These are phyloP conservation scores for Agroathelia rolfsii DNA, from an alignment of 1,284 basidiomycete species.

Conservation along the genomic window DNA sequence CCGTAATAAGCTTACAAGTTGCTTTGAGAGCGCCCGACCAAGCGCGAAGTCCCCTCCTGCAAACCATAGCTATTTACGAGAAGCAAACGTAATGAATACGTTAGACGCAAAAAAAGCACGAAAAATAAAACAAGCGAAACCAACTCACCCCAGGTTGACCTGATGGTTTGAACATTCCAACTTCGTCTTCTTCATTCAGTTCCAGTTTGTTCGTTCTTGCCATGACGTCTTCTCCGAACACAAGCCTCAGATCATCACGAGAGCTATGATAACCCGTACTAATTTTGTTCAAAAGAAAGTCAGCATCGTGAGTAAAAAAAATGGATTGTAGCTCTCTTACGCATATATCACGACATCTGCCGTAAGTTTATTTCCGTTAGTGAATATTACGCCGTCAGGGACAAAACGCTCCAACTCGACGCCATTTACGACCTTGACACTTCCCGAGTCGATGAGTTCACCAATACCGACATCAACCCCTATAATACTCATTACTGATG, in stretches of 20 bases:
- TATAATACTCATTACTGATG: conserved; percentile 6
- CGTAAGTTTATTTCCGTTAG: conserved; percentile 20
- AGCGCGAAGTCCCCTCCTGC: conserved; percentile 23
- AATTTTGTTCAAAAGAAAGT: neutral
- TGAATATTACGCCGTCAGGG: conserved; percentile 18
- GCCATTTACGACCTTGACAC: conserved; percentile 20
- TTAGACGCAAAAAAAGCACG: neutral
- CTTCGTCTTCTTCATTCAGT: conserved; percentile 19
- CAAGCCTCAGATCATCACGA: conserved; percentile 8
- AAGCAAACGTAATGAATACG: too few species aligned
- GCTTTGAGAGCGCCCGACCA: conserved; percentile 23
- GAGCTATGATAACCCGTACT: conserved; percentile 23
- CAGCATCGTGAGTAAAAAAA: neutral
- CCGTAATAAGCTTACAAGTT: conserved; percentile 18
- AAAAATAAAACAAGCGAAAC: neutral
- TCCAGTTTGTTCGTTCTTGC: conserved; percentile 12
- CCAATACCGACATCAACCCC: conserved; percentile 34
- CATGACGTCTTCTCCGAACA: conserved; percentile 19
- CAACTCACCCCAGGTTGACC: conserved; percentile 24
- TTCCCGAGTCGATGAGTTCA: conserved; percentile 19
- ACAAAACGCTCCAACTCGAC: conserved; percentile 19
- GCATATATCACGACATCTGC: conserved; percentile 23
- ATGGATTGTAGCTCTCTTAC: conserved; percentile 20
- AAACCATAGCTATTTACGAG: conserved; percentile 31
- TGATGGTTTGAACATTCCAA: conserved; percentile 18